phyloP scores from a whole-genome alignment of 2,329 filamentous ascomycete species.

The Aspergillus oerlinghausenensis region DNA sequence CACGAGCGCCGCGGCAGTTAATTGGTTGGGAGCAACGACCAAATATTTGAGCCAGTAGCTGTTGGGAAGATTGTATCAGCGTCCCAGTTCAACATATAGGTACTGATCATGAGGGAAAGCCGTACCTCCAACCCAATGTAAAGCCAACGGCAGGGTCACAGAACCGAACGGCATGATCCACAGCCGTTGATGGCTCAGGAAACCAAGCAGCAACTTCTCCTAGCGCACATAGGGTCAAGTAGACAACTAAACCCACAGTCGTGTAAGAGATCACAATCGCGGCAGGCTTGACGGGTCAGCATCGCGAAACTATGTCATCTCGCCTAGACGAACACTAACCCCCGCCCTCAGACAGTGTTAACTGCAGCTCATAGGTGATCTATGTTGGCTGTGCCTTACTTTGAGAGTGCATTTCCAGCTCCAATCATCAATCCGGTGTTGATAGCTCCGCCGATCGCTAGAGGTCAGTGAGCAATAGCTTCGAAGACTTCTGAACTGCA shows the following conservation, averaged over 20 bases:
- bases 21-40: conserved; percentile 77
- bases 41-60: conserved; percentile 68
- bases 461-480: conserved; percentile 2
- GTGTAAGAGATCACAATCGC: conserved; percentile 36
- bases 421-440: conserved; percentile 29
- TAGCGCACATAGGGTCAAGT: conserved; percentile 69
- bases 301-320: not conserved
- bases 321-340: conserved; percentile 13
- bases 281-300: conserved; percentile 23
- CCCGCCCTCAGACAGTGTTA: conserved; percentile 20
- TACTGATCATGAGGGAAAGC: not conserved
- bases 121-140: conserved; percentile 65
- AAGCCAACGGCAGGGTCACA: conserved; percentile 77
- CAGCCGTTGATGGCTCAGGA: conserved; percentile 69
- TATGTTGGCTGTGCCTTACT: conserved; percentile 15
- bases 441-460: conserved; percentile 29
- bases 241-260: conserved; percentile 53
- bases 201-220: conserved; percentile 81
- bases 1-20: conserved; percentile 71
- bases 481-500: not conserved
- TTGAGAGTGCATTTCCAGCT: conserved; percentile 23
- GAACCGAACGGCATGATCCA: conserved; percentile 72
- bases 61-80: conserved; percentile 9
- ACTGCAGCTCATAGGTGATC: not conserved
- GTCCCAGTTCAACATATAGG: not conserved